A percentile compares a stretch with the other conserved stretches of the same genome.
These are phyloP conservation scores for Ichthyophthirius multifiliis DNA, from an alignment of 169 alveolate genomes.

Conservation along the genomic window DNA sequence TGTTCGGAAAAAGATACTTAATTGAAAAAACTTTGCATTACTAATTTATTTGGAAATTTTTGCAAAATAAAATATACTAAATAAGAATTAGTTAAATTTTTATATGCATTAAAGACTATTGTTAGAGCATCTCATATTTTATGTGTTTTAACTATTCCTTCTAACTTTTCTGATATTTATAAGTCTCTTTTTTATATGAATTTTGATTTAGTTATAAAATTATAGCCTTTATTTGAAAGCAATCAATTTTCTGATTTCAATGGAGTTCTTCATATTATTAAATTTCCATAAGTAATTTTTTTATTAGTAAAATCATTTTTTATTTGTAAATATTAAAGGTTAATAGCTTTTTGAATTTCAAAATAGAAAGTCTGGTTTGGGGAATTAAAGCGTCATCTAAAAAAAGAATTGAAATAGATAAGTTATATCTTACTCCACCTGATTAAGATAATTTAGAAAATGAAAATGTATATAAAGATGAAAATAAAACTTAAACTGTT, in stretches of 20 bases:
- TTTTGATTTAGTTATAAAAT: background rate
- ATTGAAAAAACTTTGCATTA: background rate
- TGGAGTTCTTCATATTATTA: constrained; percentile 14
- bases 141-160: background rate
- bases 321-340: too few relatives aligned
- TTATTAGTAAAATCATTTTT: too few relatives aligned
- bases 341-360: background rate
- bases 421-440: background rate
- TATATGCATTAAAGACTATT: constrained; percentile 15
- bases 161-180: background rate
- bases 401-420: constrained; percentile 18
- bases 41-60: constrained; percentile 8
- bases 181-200: background rate
- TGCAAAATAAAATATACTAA: background rate
- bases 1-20: constrained; percentile 5
- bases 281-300: background rate
- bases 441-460: background rate
- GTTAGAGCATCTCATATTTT: constrained; percentile 17
- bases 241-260: background rate
- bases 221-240: constrained; percentile 6
- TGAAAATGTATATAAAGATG: background rate
- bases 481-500: background rate
- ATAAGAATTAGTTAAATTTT: background rate
- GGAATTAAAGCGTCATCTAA: constrained; percentile 10
- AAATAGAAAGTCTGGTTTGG: constrained; percentile 12